A percentile compares a stretch with the other conserved stretches of the same genome.
Conservation (phyloP, 192 early-diverging fungal species). For the Backusella tuberculispora region DNA sequence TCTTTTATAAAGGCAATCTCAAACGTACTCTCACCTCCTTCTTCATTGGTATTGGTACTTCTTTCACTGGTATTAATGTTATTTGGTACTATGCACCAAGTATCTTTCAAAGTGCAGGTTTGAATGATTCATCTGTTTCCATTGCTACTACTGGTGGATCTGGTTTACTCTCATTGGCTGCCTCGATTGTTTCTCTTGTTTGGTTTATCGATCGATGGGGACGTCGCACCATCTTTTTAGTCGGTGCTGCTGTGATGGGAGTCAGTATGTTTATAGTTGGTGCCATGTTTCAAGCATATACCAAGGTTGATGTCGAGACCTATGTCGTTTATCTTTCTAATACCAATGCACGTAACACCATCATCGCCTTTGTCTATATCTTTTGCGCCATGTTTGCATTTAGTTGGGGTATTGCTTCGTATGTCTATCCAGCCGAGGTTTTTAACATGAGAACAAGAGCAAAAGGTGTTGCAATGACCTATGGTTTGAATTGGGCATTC, state of each 20-base stretch:
- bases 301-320: slow-evolving; percentile 21
- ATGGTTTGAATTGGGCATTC: slow-evolving; percentile 44
- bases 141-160: slow-evolving; percentile 40
- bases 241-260: slow-evolving; percentile 71
- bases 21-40: slow-evolving; percentile 69
- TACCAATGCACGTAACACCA: slow-evolving; percentile 27
- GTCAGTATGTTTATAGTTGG: slow-evolving; percentile 68
- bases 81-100: slow-evolving; percentile 45
- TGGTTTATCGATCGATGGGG: slow-evolving; percentile 75
- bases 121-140: slow-evolving; percentile 25
- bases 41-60: slow-evolving; percentile 44
- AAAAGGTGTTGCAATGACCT: slow-evolving; percentile 37
- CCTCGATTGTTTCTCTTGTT: slow-evolving; percentile 46
- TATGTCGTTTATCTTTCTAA: slow-evolving; percentile 18
- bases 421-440: slow-evolving; percentile 41
- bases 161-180: slow-evolving; percentile 26
- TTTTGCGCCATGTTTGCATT: slow-evolving; percentile 38
- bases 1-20: slow-evolving; percentile 58
- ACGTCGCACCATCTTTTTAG: slow-evolving; percentile 72
- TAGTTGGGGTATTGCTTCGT: slow-evolving; percentile 37
- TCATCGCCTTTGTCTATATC: slow-evolving; percentile 45
- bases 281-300: slow-evolving; percentile 37
- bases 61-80: slow-evolving; percentile 36
- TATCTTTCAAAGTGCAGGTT: slow-evolving; percentile 39
- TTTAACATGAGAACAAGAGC: slow-evolving; percentile 42